phyloP scores from a whole-genome alignment of 139 green algal genomes.

The Closterium sp. region DNA sequence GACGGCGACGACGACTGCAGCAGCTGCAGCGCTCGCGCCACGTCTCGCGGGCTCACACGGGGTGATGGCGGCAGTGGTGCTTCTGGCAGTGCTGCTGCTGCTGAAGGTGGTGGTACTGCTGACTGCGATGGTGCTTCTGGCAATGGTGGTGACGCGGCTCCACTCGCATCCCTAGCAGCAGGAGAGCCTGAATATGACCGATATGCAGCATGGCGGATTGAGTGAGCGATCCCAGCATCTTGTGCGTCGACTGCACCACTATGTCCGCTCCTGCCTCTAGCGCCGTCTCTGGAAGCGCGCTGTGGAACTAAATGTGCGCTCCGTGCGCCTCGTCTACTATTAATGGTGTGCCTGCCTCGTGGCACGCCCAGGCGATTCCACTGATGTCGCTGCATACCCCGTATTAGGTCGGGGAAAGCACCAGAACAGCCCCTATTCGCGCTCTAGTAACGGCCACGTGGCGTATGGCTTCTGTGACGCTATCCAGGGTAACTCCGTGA shows the following conservation, averaged over 20 bases:
- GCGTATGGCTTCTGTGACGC: background rate
- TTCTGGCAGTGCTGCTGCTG: background rate
- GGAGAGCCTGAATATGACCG: too few species aligned
- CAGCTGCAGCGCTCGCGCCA: conserved; percentile 38
- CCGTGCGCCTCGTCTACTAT: conserved; percentile 93
- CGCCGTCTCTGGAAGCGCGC: conserved; percentile 44
- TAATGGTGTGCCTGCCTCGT: conserved; percentile 62
- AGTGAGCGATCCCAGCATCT: conserved; percentile 72
- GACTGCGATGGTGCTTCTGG: too few species aligned
- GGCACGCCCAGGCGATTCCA: conserved; percentile 64
- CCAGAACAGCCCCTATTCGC: conserved; percentile 64
- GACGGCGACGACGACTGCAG: conserved; percentile 76
- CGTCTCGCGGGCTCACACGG: conserved; percentile 15
- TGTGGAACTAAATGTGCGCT: conserved; percentile 71
- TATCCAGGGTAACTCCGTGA: conserved; percentile 49
- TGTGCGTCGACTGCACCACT: conserved; percentile 92
- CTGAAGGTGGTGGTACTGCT: background rate
- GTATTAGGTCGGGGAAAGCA: conserved; percentile 89
- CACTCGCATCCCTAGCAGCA: too few species aligned
- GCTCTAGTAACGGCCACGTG: conserved; percentile 4
- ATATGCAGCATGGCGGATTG: conserved; percentile 92
- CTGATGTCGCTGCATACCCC: conserved; percentile 61
- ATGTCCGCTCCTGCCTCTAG: conserved; percentile 77
- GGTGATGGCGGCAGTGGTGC: background rate
- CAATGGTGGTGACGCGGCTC: too few species aligned